phyloP scores from a whole-genome alignment of 2,329 filamentous ascomycete genomes.

The Pyrenophora seminiperda region DNA sequence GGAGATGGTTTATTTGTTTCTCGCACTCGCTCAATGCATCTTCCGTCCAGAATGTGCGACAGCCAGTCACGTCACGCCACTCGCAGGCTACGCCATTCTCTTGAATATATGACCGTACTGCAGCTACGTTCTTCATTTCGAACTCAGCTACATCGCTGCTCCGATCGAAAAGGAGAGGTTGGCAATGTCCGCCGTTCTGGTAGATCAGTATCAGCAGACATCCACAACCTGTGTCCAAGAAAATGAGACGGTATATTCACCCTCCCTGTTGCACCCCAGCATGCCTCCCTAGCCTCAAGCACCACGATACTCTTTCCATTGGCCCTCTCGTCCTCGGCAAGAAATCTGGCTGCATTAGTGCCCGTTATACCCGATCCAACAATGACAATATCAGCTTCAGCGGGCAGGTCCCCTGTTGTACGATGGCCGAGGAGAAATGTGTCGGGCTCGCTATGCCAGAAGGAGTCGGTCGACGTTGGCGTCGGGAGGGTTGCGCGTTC shows the following conservation, averaged over 20 bases:
- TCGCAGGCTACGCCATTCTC: conserved; percentile 69
- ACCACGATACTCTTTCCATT: conserved; percentile 65
- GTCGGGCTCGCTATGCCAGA: conserved; percentile 75
- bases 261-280: conserved; percentile 82
- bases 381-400: conserved; percentile 69
- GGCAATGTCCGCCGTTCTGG: conserved; percentile 68
- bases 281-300: conserved; percentile 78
- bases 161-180: conserved; percentile 69
- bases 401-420: conserved; percentile 67
- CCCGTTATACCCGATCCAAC: conserved; percentile 79
- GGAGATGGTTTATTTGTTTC: conserved; percentile 58
- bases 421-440: conserved; percentile 68
- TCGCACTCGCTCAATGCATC: conserved; percentile 61
- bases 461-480: conserved; percentile 65
- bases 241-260: conserved; percentile 53
- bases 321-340: conserved; percentile 54
- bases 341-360: conserved; percentile 69
- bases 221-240: not conserved
- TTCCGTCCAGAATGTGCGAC: conserved; percentile 66
- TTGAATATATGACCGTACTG: conserved; percentile 63
- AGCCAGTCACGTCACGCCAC: conserved; percentile 67
- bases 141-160: conserved; percentile 69
- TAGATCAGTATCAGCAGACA: conserved; percentile 8
- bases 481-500: conserved; percentile 60
- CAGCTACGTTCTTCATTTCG: conserved; percentile 70